Evolutionary conservation across 2,329 filamentous ascomycete species (phyloP).

Genomic region (Metarhizium guizhouense): DNA sequence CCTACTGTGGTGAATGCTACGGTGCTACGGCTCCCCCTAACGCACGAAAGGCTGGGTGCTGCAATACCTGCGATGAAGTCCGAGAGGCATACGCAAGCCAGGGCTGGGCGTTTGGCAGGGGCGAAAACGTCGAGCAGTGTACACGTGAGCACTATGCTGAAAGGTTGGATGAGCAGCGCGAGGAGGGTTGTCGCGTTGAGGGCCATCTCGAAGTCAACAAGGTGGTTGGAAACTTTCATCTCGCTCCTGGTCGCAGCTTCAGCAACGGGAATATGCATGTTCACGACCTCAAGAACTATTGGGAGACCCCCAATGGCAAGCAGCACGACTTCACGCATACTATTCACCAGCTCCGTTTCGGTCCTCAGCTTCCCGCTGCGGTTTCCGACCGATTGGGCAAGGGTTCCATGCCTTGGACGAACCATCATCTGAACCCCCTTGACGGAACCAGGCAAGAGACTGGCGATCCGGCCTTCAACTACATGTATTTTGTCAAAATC

Average conservation of each 20-base stretch:
- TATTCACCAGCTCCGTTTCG: constrained; percentile 86
- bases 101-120: constrained; percentile 88
- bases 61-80: constrained; percentile 95
- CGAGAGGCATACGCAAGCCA: constrained; percentile 86
- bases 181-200: constrained; percentile 91
- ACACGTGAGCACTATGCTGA: constrained; percentile 89
- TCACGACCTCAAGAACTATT: constrained; percentile 94
- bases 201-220: constrained; percentile 93
- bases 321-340: constrained; percentile 82
- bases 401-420: constrained; percentile 59
- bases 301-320: constrained; percentile 58
- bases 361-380: constrained; percentile 75
- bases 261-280: constrained; percentile 96
- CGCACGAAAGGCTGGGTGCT: constrained; percentile 78
- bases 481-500: constrained; percentile 99
- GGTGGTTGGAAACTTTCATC: constrained; percentile 96
- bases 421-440: constrained; percentile 86
- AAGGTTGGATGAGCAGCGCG: constrained; percentile 75
- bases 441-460: constrained; percentile 72
- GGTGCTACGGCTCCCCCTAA: constrained; percentile 66
- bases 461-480: constrained; percentile 80
- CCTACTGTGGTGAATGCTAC: constrained; percentile 92
- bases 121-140: constrained; percentile 91
- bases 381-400: constrained; percentile 51
- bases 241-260: constrained; percentile 92